A percentile compares a stretch with the other conserved stretches of the same genome.
Evolutionary conservation across 2,329 filamentous ascomycete genomes (phyloP).

Genomic region (Ophiognomonia clavigignenti-juglandacearum): DNA sequence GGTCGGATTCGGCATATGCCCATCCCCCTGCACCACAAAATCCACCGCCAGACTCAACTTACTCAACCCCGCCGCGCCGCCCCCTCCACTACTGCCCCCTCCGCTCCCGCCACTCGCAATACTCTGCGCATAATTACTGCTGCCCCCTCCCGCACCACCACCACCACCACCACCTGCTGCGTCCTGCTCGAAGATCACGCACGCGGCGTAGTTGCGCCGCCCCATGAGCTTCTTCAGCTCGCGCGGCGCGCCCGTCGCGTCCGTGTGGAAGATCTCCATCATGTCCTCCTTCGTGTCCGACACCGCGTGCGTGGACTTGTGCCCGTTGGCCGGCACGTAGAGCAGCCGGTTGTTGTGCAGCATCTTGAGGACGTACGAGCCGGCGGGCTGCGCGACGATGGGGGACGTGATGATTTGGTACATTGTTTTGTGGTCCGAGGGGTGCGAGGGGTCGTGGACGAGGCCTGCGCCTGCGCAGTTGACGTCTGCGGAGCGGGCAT

Average conservation of each 20-base stretch:
- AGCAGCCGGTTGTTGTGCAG: conserved; percentile 93
- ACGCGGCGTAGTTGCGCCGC: conserved; percentile 83
- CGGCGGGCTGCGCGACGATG: conserved; percentile 84
- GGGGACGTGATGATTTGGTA: conserved; percentile 94
- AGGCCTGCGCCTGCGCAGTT: conserved; percentile 89
- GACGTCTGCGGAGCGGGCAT: conserved; percentile 53
- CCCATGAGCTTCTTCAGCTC: conserved; percentile 93
- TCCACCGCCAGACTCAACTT: conserved; percentile 88
- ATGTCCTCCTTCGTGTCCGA: conserved; percentile 98
- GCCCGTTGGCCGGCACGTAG: conserved; percentile 85
- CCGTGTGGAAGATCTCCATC: conserved; percentile 98
- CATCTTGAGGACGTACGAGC: conserved; percentile 82
- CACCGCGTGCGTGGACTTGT: conserved; percentile 65
- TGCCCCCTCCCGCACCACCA: conserved; percentile 19
- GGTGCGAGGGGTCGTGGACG: conserved; percentile 87
- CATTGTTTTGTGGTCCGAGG: conserved; percentile 97
- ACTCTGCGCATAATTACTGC: conserved; percentile 25
- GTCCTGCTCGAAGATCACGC: conserved; percentile 95
- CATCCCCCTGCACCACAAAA: conserved; percentile 94
- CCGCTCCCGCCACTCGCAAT: conserved; percentile 20
- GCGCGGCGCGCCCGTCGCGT: conserved; percentile 76
- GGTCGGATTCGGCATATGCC: conserved; percentile 72
- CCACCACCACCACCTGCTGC: background rate
- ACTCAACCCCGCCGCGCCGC: conserved; percentile 40
- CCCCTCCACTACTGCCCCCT: conserved; percentile 19